Evolutionary conservation across 139 green algal genomes (phyloP).

Genomic region (Closterium sp.): DNA sequence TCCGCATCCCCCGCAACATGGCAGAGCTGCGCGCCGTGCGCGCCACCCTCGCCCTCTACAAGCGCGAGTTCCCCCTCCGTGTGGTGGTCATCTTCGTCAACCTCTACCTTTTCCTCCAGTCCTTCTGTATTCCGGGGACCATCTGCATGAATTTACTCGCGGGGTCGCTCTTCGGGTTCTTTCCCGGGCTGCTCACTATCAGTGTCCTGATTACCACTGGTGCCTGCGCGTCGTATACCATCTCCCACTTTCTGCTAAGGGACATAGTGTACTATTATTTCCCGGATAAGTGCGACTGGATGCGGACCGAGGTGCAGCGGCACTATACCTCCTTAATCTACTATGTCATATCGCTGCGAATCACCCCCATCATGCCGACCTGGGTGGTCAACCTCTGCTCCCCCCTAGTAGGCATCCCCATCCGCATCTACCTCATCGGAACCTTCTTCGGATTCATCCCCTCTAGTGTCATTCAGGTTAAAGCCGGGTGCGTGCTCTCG

Average conservation of each 20-base stretch:
- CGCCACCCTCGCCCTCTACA: slow-evolving; percentile 22
- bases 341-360: slow-evolving; percentile 77
- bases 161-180: slow-evolving; percentile 67
- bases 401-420: slow-evolving; percentile 70
- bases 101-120: slow-evolving; percentile 71
- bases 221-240: slow-evolving; percentile 33
- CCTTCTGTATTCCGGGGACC: slow-evolving; percentile 74
- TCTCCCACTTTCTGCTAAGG: slow-evolving; percentile 55
- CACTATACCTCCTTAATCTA: slow-evolving; percentile 60
- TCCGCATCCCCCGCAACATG: slow-evolving; percentile 30
- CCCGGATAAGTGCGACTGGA: slow-evolving; percentile 50
- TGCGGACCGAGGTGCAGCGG: slow-evolving; percentile 57
- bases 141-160: slow-evolving; percentile 68
- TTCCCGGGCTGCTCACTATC: background rate
- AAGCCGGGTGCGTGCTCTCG: background rate
- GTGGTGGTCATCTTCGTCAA: slow-evolving; percentile 15
- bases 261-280: slow-evolving; percentile 58
- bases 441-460: background rate
- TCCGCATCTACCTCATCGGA: slow-evolving; percentile 24
- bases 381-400: slow-evolving; percentile 77
- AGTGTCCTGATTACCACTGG: background rate
- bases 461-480: background rate
- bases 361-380: slow-evolving; percentile 76
- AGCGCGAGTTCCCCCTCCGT: background rate
- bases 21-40: slow-evolving; percentile 27